Conservation (phyloP, 2,329 filamentous ascomycete species). For the Waltergamsia citrina region DNA sequence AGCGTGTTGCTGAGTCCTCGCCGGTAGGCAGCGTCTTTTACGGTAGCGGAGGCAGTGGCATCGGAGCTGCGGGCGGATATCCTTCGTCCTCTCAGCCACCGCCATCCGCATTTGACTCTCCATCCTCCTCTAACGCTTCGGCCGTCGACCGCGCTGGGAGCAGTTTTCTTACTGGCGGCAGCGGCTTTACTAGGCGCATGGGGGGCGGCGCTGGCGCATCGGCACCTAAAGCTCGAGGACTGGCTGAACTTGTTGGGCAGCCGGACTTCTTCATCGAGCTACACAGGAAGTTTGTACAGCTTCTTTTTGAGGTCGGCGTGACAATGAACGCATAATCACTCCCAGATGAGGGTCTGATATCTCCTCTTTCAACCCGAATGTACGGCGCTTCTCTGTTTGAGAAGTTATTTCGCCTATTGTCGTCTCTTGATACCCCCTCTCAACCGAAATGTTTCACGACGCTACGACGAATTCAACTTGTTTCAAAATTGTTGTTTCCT, state of each 20-base stretch:
- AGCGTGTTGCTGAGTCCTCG: slow-evolving; percentile 38
- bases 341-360: not conserved
- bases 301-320: slow-evolving; percentile 50
- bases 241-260: slow-evolving; percentile 56
- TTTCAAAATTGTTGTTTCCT: slow-evolving; percentile 4
- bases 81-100: slow-evolving; percentile 12
- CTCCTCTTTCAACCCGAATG: not conserved
- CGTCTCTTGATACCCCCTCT: not conserved
- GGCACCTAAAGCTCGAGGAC: slow-evolving; percentile 46
- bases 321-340: slow-evolving; percentile 41
- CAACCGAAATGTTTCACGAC: no score
- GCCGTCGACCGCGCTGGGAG: slow-evolving; percentile 33
- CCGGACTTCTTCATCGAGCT: slow-evolving; percentile 62
- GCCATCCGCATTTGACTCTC: slow-evolving; percentile 17
- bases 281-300: slow-evolving; percentile 52
- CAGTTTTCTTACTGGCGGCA: slow-evolving; percentile 47
- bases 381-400: no score
- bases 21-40: slow-evolving; percentile 28
- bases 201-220: slow-evolving; percentile 46
- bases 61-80: slow-evolving; percentile 9
- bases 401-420: not conserved
- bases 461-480: not conserved
- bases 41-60: slow-evolving; percentile 20
- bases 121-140: slow-evolving; percentile 2
- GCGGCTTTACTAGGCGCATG: slow-evolving; percentile 49